These are phyloP conservation scores for Picea sitchensis DNA, from an alignment of 75 land plant genomes.

Conservation along the genomic window DNA sequence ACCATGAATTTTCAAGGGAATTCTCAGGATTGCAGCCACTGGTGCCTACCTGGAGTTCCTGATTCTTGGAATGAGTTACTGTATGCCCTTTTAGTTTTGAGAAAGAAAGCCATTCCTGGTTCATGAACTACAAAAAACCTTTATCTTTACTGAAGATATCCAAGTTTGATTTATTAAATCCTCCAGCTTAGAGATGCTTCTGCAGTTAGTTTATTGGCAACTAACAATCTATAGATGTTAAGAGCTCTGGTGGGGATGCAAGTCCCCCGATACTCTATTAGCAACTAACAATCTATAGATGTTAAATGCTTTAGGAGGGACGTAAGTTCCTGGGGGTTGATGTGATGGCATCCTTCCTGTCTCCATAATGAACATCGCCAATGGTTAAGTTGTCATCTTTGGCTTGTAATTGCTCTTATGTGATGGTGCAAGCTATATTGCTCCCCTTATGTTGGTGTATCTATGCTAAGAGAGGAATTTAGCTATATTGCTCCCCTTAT, in stretches of 20 bases:
- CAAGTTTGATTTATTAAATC: too few relatives aligned
- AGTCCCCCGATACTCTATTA: background rate
- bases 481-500: background rate
- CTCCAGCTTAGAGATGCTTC: too few relatives aligned
- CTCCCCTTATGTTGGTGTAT: background rate
- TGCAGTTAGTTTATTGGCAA: background rate
- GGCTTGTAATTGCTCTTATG: background rate
- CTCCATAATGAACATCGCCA: background rate
- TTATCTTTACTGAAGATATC: background rate
- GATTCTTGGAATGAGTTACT: constrained; percentile 81
- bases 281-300: background rate
- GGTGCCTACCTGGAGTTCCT: constrained; percentile 90
- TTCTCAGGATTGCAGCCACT: constrained; percentile 82
- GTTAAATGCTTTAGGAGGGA: background rate
- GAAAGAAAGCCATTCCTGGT: background rate
- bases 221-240: background rate
- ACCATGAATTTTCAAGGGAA: background rate
- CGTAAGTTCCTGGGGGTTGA: background rate
- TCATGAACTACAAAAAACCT: background rate
- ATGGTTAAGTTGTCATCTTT: background rate
- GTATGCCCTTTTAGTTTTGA: constrained; percentile 34
- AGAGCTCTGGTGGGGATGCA: background rate
- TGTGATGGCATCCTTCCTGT: background rate
- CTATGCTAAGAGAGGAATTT: background rate
- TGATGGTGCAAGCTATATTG: background rate